A percentile compares a stretch with the other conserved stretches of the same genome.
These are phyloP conservation scores for Mycena epipterygia DNA, from an alignment of 768 basidiomycete species.

Conservation along the genomic window DNA sequence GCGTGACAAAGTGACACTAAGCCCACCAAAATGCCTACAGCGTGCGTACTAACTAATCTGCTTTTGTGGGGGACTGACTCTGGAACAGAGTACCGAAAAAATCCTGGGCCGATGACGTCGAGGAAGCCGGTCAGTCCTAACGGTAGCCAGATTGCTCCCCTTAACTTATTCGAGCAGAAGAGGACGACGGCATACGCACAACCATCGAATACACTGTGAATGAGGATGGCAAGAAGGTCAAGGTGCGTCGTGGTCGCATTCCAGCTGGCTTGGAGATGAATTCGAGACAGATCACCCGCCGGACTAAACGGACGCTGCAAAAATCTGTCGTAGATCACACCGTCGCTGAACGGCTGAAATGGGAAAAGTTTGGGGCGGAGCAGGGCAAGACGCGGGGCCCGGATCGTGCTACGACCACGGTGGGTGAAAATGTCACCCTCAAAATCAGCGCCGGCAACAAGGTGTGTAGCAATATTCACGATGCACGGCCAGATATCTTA, in stretches of 20 bases:
- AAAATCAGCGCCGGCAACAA: conserved; percentile 73
- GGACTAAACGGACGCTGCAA: conserved; percentile 88
- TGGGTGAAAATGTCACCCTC: conserved; percentile 72
- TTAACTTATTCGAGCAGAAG: conserved; percentile 51
- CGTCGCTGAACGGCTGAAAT: conserved; percentile 94
- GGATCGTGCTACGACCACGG: conserved; percentile 93
- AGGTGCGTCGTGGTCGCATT: conserved; percentile 63
- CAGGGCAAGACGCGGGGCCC: conserved; percentile 90
- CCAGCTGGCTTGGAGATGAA: not conserved
- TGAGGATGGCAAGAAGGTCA: conserved; percentile 95
- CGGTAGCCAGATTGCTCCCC: not conserved
- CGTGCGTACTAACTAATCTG: not conserved
- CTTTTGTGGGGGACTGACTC: not conserved
- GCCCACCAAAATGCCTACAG: conserved; percentile 20
- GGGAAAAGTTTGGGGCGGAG: conserved; percentile 95
- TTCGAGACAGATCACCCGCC: conserved; percentile 80
- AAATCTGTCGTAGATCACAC: conserved; percentile 94
- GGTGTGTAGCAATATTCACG: conserved; percentile 48
- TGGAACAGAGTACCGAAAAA: conserved; percentile 66
- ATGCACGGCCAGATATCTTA: not conserved
- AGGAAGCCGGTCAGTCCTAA: conserved; percentile 22
- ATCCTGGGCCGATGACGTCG: conserved; percentile 72
- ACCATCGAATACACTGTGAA: conserved; percentile 86
- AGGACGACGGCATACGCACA: conserved; percentile 91
- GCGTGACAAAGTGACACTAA: too few species aligned